These are phyloP conservation scores for Chaetomium tenue DNA, from an alignment of 495 filamentous ascomycete species.

Conservation along the genomic window DNA sequence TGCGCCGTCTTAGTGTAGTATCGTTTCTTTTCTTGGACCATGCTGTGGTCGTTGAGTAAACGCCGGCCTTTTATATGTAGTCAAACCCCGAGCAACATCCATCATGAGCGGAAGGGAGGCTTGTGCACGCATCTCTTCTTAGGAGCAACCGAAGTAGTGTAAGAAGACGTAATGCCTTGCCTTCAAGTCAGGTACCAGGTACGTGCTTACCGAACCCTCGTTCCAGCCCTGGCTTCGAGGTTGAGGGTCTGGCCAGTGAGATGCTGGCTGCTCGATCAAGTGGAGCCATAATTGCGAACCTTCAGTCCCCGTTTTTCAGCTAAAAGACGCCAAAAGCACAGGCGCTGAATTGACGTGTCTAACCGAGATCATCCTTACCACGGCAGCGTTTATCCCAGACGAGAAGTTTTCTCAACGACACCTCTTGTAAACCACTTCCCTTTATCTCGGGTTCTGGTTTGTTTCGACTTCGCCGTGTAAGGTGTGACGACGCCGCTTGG, in stretches of 20 bases:
- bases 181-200: no score
- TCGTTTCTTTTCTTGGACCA: background rate
- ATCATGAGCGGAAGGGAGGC: no score
- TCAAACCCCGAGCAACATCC: no score
- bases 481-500: conserved; percentile 4
- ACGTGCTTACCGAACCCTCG: no score
- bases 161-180: no score
- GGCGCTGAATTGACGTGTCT: background rate
- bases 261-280: background rate
- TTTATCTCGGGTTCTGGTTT: conserved; percentile 6
- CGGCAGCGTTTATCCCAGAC: conserved; percentile 2
- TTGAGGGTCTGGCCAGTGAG: background rate
- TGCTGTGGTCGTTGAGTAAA: background rate
- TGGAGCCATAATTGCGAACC: background rate
- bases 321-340: background rate
- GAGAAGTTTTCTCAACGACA: conserved; percentile 6
- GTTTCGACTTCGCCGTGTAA: background rate
- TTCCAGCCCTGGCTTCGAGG: no score
- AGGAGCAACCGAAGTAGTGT: no score
- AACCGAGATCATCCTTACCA: conserved; percentile 19
- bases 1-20: background rate
- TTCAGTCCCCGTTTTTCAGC: background rate
- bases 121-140: no score
- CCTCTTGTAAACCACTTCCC: conserved; percentile 2
- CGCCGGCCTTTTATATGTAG: background rate